These are phyloP conservation scores for Daldinia sp. DNA, from an alignment of 2,329 filamentous ascomycete species.

Conservation along the genomic window DNA sequence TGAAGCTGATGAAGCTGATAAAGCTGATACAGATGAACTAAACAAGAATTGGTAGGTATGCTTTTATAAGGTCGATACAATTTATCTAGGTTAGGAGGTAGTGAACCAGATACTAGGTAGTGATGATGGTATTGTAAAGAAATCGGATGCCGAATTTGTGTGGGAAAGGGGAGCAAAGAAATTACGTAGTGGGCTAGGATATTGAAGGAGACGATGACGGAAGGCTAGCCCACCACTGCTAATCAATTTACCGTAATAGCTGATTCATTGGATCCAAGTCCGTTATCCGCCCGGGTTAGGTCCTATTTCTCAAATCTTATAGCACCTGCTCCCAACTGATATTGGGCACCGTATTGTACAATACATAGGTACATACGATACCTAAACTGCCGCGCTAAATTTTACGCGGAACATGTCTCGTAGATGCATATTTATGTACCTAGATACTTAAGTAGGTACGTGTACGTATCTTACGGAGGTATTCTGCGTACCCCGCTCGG, in stretches of 20 bases:
- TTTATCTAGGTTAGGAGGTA: background rate
- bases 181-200: constrained; percentile 34
- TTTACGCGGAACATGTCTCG: background rate
- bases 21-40: background rate
- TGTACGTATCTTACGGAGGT: background rate
- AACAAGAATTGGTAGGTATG: background rate
- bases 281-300: background rate
- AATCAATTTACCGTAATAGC: constrained; percentile 6
- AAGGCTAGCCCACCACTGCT: constrained; percentile 10
- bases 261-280: constrained; percentile 1
- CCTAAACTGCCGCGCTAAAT: background rate
- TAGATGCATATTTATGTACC: background rate
- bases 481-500: background rate
- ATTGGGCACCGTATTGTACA: too few species aligned
- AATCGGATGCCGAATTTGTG: constrained; percentile 3
- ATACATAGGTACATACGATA: too few species aligned
- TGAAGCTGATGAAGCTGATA: too few species aligned
- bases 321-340: background rate
- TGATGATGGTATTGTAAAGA: constrained; percentile 20
- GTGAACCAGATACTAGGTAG: background rate
- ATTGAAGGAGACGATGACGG: constrained; percentile 34
- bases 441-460: background rate
- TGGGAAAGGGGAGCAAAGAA: constrained; percentile 22
- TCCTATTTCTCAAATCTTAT: too few species aligned
- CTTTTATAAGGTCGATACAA: background rate